Evolutionary conservation across 164 flowering plant species (phyloP).

Genomic region (Nymphaea thermarum): DNA sequence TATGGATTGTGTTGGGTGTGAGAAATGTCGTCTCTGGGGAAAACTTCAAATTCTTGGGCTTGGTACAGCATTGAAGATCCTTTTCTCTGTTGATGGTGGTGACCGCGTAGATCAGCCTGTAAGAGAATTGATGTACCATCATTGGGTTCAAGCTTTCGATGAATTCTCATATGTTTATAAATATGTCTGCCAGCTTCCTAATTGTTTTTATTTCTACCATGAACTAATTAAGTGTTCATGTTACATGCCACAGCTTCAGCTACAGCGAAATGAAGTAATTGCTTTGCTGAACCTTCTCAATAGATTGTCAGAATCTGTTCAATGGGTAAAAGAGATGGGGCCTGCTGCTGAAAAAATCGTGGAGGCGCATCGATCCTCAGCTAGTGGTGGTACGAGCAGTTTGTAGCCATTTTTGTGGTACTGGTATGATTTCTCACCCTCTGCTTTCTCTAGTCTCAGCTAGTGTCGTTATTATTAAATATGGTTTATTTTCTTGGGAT

Average conservation of each 20-base stretch:
- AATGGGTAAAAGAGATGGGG: slow-evolving; percentile 50
- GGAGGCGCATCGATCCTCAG: slow-evolving; percentile 15
- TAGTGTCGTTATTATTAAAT: too few species aligned
- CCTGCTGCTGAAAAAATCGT: slow-evolving; percentile 33
- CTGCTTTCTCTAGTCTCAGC: background rate
- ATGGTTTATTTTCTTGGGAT: background rate
- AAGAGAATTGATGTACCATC: slow-evolving; percentile 11
- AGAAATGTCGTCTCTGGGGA: slow-evolving; percentile 99
- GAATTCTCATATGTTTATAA: too few species aligned
- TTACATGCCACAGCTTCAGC: slow-evolving; percentile 41
- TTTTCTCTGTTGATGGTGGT: slow-evolving; percentile 70
- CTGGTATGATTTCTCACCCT: background rate
- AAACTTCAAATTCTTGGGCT: slow-evolving; percentile 99
- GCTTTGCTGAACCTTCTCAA: slow-evolving; percentile 78
- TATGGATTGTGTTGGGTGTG: slow-evolving; percentile 99
- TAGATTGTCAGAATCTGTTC: slow-evolving; percentile 84
- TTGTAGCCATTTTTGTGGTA: slow-evolving; percentile 2
- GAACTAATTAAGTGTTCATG: background rate
- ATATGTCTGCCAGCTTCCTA: too few species aligned
- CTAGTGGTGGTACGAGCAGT: slow-evolving; percentile 9
- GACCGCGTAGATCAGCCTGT: slow-evolving; percentile 32
- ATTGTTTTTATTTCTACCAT: background rate
- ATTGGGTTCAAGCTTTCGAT: background rate
- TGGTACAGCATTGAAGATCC: slow-evolving; percentile 93
- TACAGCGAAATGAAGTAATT: slow-evolving; percentile 93